Base-by-base conservation (phyloP, 2,329 filamentous ascomycete genomes). In the Aspergillus sp. region DNA sequence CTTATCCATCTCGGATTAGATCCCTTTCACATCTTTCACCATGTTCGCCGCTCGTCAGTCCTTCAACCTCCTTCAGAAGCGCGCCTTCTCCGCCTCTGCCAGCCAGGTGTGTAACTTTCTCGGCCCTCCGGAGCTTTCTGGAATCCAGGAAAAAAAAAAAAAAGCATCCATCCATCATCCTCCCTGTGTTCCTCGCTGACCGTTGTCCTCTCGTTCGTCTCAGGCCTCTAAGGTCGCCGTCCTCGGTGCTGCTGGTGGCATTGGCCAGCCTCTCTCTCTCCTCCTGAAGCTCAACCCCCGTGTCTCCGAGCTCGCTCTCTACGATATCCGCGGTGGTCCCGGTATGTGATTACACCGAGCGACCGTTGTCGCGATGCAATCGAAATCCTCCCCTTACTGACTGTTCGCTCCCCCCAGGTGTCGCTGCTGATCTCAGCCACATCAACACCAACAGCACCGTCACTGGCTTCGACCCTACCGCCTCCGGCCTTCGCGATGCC, bases 361-460 rank as follows among this genome's bases (percentile, higher is more conserved):
- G 36, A 17, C 35, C 26, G 30, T n/a, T 22, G n/a, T 24, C 36
- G 47, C 42, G 40, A 14, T n/a, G 7, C 45, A 42, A 14, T 46
- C 45, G 46, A 26, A 47, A 36, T 24, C 22, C 20, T 26, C 38
- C 20, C 13, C 19, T 40, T 19, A 22, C 30, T 19, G 14, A 32
- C 30, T 16, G 24, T 9, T 9, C 17, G 11, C 4, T 8, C 19
- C 26, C 65, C 59, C 36, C 66, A 94, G 93, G 93, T 87, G 94
- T 99, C 77, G 94, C 93, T 67, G 94, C 94, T 74, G 94, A 99
- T 78, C 86, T 99, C 77, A 89, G 89, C 72, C 94, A 99, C 83
- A 91, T 99, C 85, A 97, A 97, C 87, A 96, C 93, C 79, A 95
- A 95, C 87, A 93, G 89, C 81, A 86, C 77, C 67, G 93, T 97